Conservation (phyloP, 176 grass and related monocot genomes). For the Poa annua region DNA sequence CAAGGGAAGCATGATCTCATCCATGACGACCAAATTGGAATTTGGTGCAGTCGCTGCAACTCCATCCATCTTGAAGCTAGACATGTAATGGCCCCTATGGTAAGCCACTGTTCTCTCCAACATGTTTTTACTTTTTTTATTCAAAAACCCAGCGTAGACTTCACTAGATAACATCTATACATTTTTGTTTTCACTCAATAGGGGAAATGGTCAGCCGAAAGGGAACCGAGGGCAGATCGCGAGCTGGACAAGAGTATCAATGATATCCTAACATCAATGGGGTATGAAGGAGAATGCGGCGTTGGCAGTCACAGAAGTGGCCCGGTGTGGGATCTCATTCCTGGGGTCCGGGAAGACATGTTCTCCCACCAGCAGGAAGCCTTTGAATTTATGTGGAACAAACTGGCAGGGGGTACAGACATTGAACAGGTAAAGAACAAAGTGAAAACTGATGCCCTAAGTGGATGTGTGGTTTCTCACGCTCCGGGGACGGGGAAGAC, state of each 20-base stretch:
- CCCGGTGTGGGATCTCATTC: slow-evolving; percentile 77
- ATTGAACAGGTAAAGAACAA: slow-evolving; percentile 50
- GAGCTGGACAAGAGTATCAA: slow-evolving; percentile 42
- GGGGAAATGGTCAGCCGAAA: slow-evolving; percentile 31
- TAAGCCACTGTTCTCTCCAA: slow-evolving; percentile 40
- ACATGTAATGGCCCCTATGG: slow-evolving; percentile 68
- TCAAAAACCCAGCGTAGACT: neutral
- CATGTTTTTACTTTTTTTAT: slow-evolving; percentile 8
- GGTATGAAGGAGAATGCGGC: slow-evolving; percentile 17
- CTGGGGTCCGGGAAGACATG: slow-evolving; percentile 57
- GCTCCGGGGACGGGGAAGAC: slow-evolving; percentile 93
- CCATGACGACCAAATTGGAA: slow-evolving; percentile 72
- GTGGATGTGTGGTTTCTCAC: slow-evolving; percentile 96
- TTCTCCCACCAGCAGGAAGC: slow-evolving; percentile 75
- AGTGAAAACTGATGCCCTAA: slow-evolving; percentile 34
- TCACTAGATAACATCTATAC: neutral
- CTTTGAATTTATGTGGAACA: slow-evolving; percentile 90
- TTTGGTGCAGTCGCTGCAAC: slow-evolving; percentile 65
- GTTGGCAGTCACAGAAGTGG: slow-evolving; percentile 39
- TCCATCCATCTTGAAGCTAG: slow-evolving; percentile 66
- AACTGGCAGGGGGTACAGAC: slow-evolving; percentile 57
- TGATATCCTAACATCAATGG: slow-evolving; percentile 45
- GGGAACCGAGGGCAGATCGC: neutral
- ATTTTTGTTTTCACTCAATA: slow-evolving; percentile 31
- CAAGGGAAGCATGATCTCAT: slow-evolving; percentile 66